Conservation (phyloP, 345 rosid species). For the Arabis hirsuta region DNA sequence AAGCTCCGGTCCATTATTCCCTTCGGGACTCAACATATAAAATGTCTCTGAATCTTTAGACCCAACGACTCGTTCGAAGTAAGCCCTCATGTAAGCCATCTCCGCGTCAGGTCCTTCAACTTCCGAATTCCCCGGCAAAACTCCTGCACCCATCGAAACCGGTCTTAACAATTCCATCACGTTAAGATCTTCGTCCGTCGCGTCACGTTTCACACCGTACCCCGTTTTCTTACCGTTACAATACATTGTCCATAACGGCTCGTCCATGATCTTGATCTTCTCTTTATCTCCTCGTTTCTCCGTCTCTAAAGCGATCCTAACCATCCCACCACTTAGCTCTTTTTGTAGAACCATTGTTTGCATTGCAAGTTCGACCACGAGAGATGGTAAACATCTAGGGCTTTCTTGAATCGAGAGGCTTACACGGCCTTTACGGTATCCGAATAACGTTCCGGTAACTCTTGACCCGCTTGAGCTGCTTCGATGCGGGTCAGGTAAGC, state of each 20-base stretch:
- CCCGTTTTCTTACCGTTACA: conserved; percentile 83
- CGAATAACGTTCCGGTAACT: conserved; percentile 73
- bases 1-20: conserved; percentile 80
- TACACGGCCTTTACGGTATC: conserved; percentile 73
- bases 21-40: conserved; percentile 88
- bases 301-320: conserved; percentile 76
- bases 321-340: conserved; percentile 72
- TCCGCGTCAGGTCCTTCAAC: conserved; percentile 70
- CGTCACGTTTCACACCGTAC: conserved; percentile 67
- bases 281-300: conserved; percentile 67
- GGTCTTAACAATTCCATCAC: conserved; percentile 81
- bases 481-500: conserved; percentile 51
- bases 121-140: conserved; percentile 69
- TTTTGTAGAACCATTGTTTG: conserved; percentile 64
- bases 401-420: conserved; percentile 74
- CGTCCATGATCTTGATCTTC: conserved; percentile 56
- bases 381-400: conserved; percentile 64
- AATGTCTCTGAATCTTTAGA: conserved; percentile 83
- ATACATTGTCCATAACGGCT: conserved; percentile 82
- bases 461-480: conserved; percentile 38
- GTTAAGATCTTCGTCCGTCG: conserved; percentile 66
- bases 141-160: conserved; percentile 92
- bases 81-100: conserved; percentile 79
- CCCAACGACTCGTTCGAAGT: conserved; percentile 77
- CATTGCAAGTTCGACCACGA: conserved; percentile 64